Conservation (phyloP, 2,329 filamentous ascomycete species). For the Trichoderma endophyticum region DNA sequence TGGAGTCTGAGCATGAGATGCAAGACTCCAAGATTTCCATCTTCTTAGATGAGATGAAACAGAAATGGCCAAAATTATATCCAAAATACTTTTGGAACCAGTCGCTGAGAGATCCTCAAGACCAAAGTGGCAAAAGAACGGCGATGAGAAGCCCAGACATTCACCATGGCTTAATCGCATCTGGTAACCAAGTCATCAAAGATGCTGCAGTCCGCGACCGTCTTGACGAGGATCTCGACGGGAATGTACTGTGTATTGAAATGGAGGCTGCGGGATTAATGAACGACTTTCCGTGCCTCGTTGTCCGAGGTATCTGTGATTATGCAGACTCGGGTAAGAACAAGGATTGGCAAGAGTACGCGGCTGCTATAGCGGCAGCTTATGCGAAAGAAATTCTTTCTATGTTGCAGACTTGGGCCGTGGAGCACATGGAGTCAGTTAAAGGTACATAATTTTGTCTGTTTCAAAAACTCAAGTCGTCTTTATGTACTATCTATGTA, state of each 20-base stretch:
- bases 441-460: neutral
- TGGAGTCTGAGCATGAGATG: neutral
- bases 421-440: neutral
- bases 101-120: neutral
- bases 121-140: neutral
- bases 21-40: neutral
- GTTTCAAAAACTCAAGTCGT: neutral
- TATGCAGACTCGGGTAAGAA: slow-evolving; percentile 40
- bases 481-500: too few species aligned
- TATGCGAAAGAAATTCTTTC: slow-evolving; percentile 24
- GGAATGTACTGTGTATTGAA: slow-evolving; percentile 23
- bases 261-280: slow-evolving; percentile 27
- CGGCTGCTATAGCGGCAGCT: slow-evolving; percentile 33
- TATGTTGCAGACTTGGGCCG: neutral
- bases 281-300: slow-evolving; percentile 27
- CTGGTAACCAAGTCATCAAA: slow-evolving; percentile 25
- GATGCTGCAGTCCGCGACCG: slow-evolving; percentile 19
- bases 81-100: neutral
- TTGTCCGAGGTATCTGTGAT: slow-evolving; percentile 37
- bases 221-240: neutral
- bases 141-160: neutral
- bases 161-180: slow-evolving; percentile 28
- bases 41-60: neutral
- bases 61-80: neutral
- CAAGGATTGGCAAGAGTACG: slow-evolving; percentile 35